Conservation (phyloP, 106 monocot genomes). For the Dactylorhiza incarnata region DNA sequence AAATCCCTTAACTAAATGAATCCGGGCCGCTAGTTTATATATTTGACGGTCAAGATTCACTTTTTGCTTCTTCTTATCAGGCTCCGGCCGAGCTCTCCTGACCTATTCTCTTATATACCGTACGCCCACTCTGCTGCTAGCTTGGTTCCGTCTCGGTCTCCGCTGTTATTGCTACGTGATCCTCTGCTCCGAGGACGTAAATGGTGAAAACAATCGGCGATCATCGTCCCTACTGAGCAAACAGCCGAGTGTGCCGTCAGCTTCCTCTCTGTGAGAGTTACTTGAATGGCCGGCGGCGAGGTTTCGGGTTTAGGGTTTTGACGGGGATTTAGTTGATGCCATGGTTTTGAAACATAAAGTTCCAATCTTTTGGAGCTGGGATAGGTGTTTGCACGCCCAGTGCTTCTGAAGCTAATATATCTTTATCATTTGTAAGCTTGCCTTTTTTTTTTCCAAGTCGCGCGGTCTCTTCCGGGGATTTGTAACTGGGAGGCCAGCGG, state of each 20-base stretch:
- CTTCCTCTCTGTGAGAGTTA: background rate
- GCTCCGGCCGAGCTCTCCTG: background rate
- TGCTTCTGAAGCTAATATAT: background rate
- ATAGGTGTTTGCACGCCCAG: background rate
- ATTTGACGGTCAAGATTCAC: background rate
- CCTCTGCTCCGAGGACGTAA: background rate
- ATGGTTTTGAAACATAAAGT: background rate
- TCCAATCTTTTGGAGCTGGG: background rate
- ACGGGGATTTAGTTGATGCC: background rate
- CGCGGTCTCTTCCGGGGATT: background rate
- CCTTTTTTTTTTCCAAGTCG: background rate
- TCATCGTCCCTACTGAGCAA: background rate
- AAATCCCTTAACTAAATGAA: background rate
- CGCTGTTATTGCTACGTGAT: background rate
- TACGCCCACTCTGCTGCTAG: background rate
- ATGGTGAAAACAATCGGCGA: constrained; percentile 7
- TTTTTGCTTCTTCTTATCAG: background rate
- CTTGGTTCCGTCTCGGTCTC: background rate
- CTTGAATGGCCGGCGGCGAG: background rate
- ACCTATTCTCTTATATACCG: background rate
- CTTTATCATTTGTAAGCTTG: background rate
- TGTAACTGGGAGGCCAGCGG: constrained; percentile 11
- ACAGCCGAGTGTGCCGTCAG: background rate
- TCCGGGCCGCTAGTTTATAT: background rate
- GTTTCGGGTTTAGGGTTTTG: background rate